Base-by-base conservation (phyloP, 2,329 filamentous ascomycete species). In the Didymella pinodella region DNA sequence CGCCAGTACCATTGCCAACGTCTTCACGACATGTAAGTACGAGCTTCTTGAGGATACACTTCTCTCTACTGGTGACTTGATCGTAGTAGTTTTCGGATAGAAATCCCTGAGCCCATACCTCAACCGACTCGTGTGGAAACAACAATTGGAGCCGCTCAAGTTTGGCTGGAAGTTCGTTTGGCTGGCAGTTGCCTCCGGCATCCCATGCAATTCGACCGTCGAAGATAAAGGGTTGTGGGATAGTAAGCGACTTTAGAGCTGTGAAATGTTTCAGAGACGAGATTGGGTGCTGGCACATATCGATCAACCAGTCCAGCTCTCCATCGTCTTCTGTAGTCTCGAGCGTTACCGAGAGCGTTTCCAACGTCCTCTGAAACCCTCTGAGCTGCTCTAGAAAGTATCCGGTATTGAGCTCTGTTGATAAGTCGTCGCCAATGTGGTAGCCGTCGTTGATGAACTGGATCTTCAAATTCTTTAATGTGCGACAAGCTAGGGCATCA, bases 211-310 rank as follows among this genome's bases (percentile, higher is more conserved):
- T 16, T 8, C 22, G 20, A 12, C 38, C 20, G 6, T 31, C 36
- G 44, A 65, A 61, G 16, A 70, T n/a, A 34, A 70, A 68, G 3
- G 55, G 34, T 16, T 69, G 58, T 3, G 66, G 66, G 5, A 68
- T 44, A 5, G 47, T 58, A 20, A 70, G 63, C 2, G 45, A 36
- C 34, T 55, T 64, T 32, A 70, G 28, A 3, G 40, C 31, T 1
- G 40, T 28, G 29, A 69, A 67, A 22, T 57, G 41, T 2, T 40
- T 48, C 36, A 68, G 29, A 0, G 66, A 63, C 12, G 8, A 47
- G 26, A 54, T 55, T 0, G 64, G 64, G 3, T 56, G 48, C 22
- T 54, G 45, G 45, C 59, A 58, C 44, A 64, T 61, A 5, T 45
- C 53, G 5, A 65, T 29, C 7, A 69, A 40, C 62, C 62, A 69